A percentile compares a stretch with the other conserved stretches of the same genome.
Evolutionary conservation across 768 basidiomycete species (phyloP).

Genomic region (Pulveroboletus frians): DNA sequence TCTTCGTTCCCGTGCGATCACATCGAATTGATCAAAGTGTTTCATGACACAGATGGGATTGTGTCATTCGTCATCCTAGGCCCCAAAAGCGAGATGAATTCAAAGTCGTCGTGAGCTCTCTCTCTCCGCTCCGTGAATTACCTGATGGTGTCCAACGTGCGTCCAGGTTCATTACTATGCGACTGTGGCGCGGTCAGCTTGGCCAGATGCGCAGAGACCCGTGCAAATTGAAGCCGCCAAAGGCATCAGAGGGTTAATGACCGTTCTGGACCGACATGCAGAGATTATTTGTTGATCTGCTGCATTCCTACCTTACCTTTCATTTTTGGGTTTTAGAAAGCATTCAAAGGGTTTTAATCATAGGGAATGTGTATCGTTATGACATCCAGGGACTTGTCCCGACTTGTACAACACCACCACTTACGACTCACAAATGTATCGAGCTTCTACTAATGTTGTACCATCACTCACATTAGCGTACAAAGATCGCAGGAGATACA

Average conservation of each 20-base stretch:
- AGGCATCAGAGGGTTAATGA: conserved; percentile 35
- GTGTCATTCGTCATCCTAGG: conserved; percentile 30
- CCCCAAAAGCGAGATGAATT: conserved; percentile 29
- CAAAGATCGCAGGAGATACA: conserved; percentile 10
- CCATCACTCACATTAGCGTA: conserved; percentile 22
- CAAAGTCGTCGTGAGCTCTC: conserved; percentile 30
- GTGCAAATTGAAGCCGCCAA: conserved; percentile 32
- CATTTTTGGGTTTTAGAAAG: conserved; percentile 12
- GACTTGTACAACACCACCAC: conserved; percentile 15
- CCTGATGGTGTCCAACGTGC: conserved; percentile 10
- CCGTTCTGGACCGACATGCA: conserved; percentile 31
- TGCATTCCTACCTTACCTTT: not conserved
- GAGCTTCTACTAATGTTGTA: conserved; percentile 27
- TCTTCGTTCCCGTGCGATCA: conserved; percentile 11
- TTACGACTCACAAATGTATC: conserved; percentile 6
- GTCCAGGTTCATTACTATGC: conserved; percentile 32
- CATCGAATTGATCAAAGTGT: conserved; percentile 11
- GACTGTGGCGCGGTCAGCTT: conserved; percentile 32
- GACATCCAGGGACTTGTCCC: conserved; percentile 1
- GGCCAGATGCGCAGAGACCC: conserved; percentile 35
- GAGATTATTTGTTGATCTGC: conserved; percentile 21
- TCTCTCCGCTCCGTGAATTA: conserved; percentile 6
- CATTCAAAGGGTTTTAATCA: conserved; percentile 14
- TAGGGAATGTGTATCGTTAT: conserved; percentile 22
- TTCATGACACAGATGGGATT: conserved; percentile 32